Percentiles rank a stretch among this genome's conserved stretches.
Evolutionary conservation across 2,329 filamentous ascomycete species (phyloP).

Genomic region (Aspergillus carbonarius): DNA sequence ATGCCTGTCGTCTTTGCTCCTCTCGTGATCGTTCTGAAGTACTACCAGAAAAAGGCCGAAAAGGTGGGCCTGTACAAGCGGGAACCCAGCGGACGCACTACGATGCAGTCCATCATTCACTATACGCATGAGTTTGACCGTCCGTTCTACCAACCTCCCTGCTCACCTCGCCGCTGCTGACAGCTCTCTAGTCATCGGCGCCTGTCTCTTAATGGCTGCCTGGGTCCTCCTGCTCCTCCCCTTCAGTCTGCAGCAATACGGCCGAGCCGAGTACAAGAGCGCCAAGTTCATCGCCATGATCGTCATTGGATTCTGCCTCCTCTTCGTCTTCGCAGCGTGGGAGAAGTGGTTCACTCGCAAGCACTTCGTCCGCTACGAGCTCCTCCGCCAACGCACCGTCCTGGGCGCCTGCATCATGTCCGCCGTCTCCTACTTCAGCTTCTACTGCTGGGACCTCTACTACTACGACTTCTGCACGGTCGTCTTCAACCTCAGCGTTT

Average conservation of each 20-base stretch:
- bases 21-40: slow-evolving; percentile 55
- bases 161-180: too few species aligned
- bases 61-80: slow-evolving; percentile 52
- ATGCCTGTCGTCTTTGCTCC: slow-evolving; percentile 58
- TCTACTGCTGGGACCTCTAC: slow-evolving; percentile 56
- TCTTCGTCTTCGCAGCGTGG: slow-evolving; percentile 56
- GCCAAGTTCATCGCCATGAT: slow-evolving; percentile 51
- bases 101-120: slow-evolving; percentile 49
- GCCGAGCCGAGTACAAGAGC: slow-evolving; percentile 41
- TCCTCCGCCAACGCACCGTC: slow-evolving; percentile 52
- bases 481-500: slow-evolving; percentile 48
- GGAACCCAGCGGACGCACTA: slow-evolving; percentile 47
- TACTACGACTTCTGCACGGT: slow-evolving; percentile 56
- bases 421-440: slow-evolving; percentile 50
- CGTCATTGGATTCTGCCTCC: slow-evolving; percentile 54
- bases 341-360: slow-evolving; percentile 54
- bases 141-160: slow-evolving; percentile 47
- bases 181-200: slow-evolving; percentile 24
- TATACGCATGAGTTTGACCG: slow-evolving; percentile 65
- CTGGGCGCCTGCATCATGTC: slow-evolving; percentile 53
- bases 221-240: slow-evolving; percentile 65
- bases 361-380: slow-evolving; percentile 56
- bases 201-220: slow-evolving; percentile 50
- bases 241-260: slow-evolving; percentile 54
- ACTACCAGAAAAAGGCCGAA: slow-evolving; percentile 59